Evolutionary conservation across 805 yeast genomes (phyloP), one percentile per base, ranked within the genome.

Genomic region (Tetrapisispora pingtungensis): DNA sequence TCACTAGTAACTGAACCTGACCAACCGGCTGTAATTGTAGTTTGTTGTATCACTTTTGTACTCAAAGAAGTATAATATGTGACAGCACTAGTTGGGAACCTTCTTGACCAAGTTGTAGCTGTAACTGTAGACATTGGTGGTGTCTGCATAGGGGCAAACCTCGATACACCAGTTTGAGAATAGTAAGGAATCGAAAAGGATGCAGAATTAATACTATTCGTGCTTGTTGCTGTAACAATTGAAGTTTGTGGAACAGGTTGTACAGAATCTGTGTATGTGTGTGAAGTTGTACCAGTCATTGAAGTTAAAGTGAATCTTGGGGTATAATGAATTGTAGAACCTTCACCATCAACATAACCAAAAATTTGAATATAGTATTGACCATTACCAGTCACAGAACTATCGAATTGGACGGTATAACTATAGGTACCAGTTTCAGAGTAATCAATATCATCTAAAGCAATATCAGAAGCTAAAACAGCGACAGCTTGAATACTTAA

Each of bases 111-210:
- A 3, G 80, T 64, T 10, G 81, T 71, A 33, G 70, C 75, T 0
- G 95, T 84, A 22, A 87, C 75, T 10, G 66, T 67, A 1, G 83
- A 57, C 3, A 81, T 84, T 6, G 98, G 97, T 65, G 87, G 96
- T 47, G 71, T 61, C 66, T 89, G 97, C 96, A 88, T 86, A 43
- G 97, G 96, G 1, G 97, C 97, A 62, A 66, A 85, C 54, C 89
- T 75, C 10, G 84, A 77, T 18, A 53, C 63, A 27, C 96, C 96
- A 0, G 93, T 81, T 67, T 90, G 97, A 54, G 54, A 50, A 3
- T 85, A 74, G 66, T 89, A 90, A 2, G 94, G 74, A 7, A 88
- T 67, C 3, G 80, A 59, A 61, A 81, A 82, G 2, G 87, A 80
- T 12, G 60, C 64, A 28, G 68, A 62, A 51, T 68, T 71, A 24